A percentile compares a stretch with the other conserved stretches of the same genome.
Conservation (phyloP, 228 moss, liverwort and hornwort species). For the Sphagnum fallax region DNA sequence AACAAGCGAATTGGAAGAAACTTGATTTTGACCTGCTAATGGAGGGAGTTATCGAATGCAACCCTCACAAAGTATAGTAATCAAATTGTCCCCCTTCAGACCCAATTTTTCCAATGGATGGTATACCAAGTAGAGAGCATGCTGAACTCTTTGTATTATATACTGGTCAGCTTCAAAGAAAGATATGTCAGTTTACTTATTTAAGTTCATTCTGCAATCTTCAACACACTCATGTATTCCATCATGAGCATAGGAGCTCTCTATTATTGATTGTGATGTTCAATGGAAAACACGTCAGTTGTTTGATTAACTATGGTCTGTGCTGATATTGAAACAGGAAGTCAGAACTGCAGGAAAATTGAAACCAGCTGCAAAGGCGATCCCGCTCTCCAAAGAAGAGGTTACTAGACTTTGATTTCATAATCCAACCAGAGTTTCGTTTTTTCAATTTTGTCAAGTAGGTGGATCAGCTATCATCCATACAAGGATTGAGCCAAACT, state of each 20-base stretch:
- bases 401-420: conserved; percentile 7
- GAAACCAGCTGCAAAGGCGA: conserved; percentile 19
- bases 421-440: no score
- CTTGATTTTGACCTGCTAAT: conserved; percentile 88
- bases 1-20: conserved; percentile 69
- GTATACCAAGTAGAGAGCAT: no score
- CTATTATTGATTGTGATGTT: not conserved
- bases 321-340: conserved; percentile 21
- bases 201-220: no score
- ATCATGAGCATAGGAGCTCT: not conserved
- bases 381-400: conserved; percentile 51
- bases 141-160: no score
- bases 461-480: no score
- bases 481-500: no score
- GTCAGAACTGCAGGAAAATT: conserved; percentile 17
- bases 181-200: not conserved
- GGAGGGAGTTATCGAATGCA: conserved; percentile 80
- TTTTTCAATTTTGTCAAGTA: no score
- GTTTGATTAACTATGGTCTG: not conserved
- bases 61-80: conserved; percentile 34
- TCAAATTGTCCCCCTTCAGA: not conserved
- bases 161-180: not conserved
- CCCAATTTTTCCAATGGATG: no score
- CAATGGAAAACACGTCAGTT: no score
- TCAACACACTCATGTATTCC: no score